phyloP scores from a whole-genome alignment of 2,329 filamentous ascomycete species.

The Epichloe baconii region DNA sequence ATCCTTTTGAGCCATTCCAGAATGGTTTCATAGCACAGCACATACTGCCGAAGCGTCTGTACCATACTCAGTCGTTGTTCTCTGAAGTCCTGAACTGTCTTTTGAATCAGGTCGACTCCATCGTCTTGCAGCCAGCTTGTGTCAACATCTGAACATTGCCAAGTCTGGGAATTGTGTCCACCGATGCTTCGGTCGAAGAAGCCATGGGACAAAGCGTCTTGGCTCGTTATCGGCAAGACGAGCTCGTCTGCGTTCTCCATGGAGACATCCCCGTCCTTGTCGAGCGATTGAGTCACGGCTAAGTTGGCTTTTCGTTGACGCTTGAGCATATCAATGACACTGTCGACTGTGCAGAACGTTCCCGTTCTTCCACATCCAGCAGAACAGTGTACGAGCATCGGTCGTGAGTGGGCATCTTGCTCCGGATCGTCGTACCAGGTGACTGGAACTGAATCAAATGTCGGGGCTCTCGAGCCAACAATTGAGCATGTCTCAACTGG shows the following conservation, averaged over 20 bases:
- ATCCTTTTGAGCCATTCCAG: constrained; percentile 64
- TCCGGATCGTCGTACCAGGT: constrained; percentile 49
- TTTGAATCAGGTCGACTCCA: constrained; percentile 65
- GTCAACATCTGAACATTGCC: constrained; percentile 20
- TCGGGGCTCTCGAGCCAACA: constrained; percentile 16
- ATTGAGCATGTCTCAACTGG: constrained; percentile 32
- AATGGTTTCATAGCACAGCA: constrained; percentile 91
- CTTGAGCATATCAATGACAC: constrained; percentile 91
- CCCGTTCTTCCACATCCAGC: constrained; percentile 92
- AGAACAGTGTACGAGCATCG: constrained; percentile 87
- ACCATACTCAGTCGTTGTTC: constrained; percentile 90
- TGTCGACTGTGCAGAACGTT: constrained; percentile 93
- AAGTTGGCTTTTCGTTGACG: constrained; percentile 46
- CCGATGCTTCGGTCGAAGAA: constrained; percentile 8
- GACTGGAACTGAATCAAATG: constrained; percentile 20
- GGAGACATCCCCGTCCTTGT: constrained; percentile 30
- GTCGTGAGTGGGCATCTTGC: constrained; percentile 38
- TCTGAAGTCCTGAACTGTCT: constrained; percentile 83
- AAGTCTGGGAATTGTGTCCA: constrained; percentile 1
- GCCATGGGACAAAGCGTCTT: constrained; percentile 11
- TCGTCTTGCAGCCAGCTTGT: constrained; percentile 57
- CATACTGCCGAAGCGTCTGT: constrained; percentile 83
- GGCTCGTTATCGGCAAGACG: constrained; percentile 16
- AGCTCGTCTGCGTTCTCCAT: constrained; percentile 26
- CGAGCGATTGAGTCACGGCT: constrained; percentile 8